Evolutionary conservation across 345 rosid genomes (phyloP), one percentile per base, ranked within the genome.

Genomic region (Euphorbia peplus): DNA sequence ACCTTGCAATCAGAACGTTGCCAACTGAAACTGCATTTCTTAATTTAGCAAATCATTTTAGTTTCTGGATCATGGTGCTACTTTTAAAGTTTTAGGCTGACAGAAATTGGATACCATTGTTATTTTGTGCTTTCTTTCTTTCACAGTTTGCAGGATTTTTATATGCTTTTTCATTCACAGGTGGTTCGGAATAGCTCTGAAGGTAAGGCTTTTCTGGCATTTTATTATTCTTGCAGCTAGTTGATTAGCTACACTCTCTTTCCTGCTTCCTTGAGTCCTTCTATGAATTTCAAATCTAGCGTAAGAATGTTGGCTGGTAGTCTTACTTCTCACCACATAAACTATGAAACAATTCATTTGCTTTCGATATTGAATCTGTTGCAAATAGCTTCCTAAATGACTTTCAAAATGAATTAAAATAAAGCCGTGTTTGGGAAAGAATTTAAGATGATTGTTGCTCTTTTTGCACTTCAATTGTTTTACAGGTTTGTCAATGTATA

Each of bases 401-500:
- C 32, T 57, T 57, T 28, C 21, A 1, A 1, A 59, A 32, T 47
- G 44, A 35, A 8, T 32, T 28, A 1, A 41, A 4, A 59, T 59
- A 39, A 18, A 11, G n/a, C 44, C 5, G 5, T 12, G 9, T 14
- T 56, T 15, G 29, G 15, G 32, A 30, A 57, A 59, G 37, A 19
- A 30, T 47, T 5, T n/a, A 6, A 32, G 37, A 59, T 32, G 19
- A 19, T 59, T 16, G 7, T 18, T 4, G 29, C 8, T 32, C 13
- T 32, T 59, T 59, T 28, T 5, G 39, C 21, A 56, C 39, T 57
- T 56, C 0, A 58, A 28, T 26, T 54, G n/a, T 53, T 39, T 37
- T 60, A 52, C 68, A 76, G 79, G 80, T 47, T 60, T 76, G 30
- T 59, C 75, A 32, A 55, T 28, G 10, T 71, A 61, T 26, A 44